phyloP scores from a whole-genome alignment of 2,329 filamentous ascomycete species.

The Tolypocladium capitatum region DNA sequence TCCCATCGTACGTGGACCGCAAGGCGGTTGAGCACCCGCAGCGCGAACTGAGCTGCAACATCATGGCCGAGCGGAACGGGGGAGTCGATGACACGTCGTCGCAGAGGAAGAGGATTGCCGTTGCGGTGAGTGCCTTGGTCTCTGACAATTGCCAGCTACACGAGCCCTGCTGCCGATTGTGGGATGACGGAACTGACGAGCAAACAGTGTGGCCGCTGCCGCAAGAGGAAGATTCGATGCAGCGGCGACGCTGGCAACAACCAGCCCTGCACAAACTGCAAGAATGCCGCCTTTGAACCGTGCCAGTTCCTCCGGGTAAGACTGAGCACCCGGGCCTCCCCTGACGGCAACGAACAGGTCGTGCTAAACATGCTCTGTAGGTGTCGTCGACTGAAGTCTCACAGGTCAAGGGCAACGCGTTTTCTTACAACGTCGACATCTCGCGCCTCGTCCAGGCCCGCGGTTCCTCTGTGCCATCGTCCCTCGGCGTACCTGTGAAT shows the following conservation, averaged over 20 bases:
- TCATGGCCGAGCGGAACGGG: constrained; percentile 7
- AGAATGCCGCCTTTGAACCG: constrained; percentile 51
- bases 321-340: constrained; percentile 1
- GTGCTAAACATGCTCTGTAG: constrained; percentile 5
- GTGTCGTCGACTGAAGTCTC: constrained; percentile 19
- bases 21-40: constrained; percentile 4
- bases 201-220: constrained; percentile 69
- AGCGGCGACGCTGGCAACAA: constrained; percentile 71
- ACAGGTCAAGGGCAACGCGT: constrained; percentile 11
- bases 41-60: constrained; percentile 3
- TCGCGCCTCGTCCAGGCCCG: constrained; percentile 18
- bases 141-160: neutral
- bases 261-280: constrained; percentile 73
- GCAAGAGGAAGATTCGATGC: constrained; percentile 90
- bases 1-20: constrained; percentile 6
- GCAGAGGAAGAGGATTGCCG: constrained; percentile 44
- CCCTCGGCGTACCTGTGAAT: constrained; percentile 5
- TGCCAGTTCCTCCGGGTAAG: constrained; percentile 74
- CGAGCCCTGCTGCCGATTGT: too few species aligned
- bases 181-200: constrained; percentile 7
- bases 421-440: constrained; percentile 16
- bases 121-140: constrained; percentile 34
- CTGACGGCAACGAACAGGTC: neutral
- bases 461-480: constrained; percentile 6
- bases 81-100: constrained; percentile 23